These are phyloP conservation scores for Colletotrichum sp. DNA, from an alignment of 2,329 filamentous ascomycete genomes.

Conservation along the genomic window DNA sequence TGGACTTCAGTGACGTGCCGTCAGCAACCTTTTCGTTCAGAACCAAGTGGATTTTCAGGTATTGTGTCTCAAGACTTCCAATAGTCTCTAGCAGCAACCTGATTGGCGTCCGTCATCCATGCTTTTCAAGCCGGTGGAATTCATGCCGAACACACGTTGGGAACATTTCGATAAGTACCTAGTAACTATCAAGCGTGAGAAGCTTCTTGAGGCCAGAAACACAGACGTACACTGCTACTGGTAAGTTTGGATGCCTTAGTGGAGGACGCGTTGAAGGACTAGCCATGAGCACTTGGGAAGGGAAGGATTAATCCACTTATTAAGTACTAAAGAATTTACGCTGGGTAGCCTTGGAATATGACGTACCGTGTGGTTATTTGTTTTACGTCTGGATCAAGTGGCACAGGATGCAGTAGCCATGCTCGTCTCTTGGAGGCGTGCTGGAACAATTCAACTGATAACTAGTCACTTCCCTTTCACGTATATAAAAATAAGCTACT, in stretches of 20 bases:
- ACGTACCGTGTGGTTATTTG: background rate
- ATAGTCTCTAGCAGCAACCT: rapidly evolving
- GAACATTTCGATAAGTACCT: background rate
- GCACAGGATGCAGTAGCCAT: too few species aligned
- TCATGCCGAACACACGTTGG: background rate
- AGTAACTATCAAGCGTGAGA: background rate
- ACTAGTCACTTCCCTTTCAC: too few species aligned
- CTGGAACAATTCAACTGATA: background rate
- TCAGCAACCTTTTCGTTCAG: rapidly evolving
- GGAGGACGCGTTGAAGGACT: too few species aligned
- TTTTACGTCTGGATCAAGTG: background rate
- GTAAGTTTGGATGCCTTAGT: background rate
- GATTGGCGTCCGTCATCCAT: rapidly evolving
- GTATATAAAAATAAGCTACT: too few species aligned
- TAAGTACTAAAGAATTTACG: background rate
- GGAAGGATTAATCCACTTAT: background rate
- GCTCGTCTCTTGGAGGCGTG: background rate
- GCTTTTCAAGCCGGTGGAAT: rapidly evolving
- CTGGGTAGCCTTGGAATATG: background rate
- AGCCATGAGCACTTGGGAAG: rapidly evolving
- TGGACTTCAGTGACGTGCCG: rapidly evolving
- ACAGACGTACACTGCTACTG: background rate
- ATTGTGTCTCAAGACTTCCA: background rate
- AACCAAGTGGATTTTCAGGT: rapidly evolving
- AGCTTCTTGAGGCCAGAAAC: too few species aligned